Base-by-base conservation (phyloP, 352 stramenopile genomes). In the Hyaloperonospora arabidopsidis region DNA sequence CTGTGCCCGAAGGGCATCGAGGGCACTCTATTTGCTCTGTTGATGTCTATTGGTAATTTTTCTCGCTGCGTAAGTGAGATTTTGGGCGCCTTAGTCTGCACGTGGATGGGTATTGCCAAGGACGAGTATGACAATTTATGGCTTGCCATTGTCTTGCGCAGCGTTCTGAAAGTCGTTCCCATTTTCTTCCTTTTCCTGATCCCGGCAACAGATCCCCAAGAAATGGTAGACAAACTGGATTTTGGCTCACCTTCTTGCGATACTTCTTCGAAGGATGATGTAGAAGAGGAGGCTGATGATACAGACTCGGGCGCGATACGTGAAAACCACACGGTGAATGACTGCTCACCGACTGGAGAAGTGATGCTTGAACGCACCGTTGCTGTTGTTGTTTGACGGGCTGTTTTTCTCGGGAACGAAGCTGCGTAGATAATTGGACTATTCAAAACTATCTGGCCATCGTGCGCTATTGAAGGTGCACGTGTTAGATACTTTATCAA, bases 1-100 rank as follows among this genome's bases (percentile, higher is more conserved):
- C 63, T 98, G 19, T 98, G 95, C 54, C 95, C 95, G 8, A 87
- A 87, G 45, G 95, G 95, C 36, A 83, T 98, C 19, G 95, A 98
- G 65, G 95, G 94, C 29, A 97, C 96, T 11, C 69, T 98, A 10
- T 98, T 98, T 77, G 95, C 95, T 5, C 78, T 96, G 38, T 74
- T 98, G 45, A 98, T 98, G 95, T 97, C 85, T 0, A 97, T 98
- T 54, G 97, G 94, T 57, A 98, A 98, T 74, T 93, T 95, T 47
- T 95, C 89, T 21, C 87, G 76, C 39, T 95, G 91, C 32, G 67
- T 97, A 18, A 96, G 92, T 17, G 93, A 92, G 29, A 96, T 98
- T 65, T 81, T 96, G 65, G 92, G 93, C 1, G 91, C 93, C 8
- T 58, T 87, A 10, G 75, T 98, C 21, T 97, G 91, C 51, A 78